phyloP scores from a whole-genome alignment of 768 basidiomycete species.

The Mycena alexandri region DNA sequence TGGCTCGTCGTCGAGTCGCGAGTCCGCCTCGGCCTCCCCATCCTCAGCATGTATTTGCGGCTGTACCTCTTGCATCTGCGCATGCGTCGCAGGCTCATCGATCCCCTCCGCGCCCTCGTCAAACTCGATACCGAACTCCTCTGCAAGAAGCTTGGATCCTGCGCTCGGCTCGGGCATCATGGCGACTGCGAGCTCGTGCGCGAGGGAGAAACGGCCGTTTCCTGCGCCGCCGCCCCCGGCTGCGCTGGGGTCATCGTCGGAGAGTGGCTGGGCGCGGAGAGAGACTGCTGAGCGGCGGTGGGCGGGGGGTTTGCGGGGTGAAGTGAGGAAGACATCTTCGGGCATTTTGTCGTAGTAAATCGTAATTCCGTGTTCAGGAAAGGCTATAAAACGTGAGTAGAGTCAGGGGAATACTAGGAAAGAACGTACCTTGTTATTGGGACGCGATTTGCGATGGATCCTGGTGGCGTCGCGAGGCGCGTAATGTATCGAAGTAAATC shows the following conservation, averaged over 20 bases:
- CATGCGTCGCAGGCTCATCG: constrained; percentile 57
- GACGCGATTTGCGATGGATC: background rate
- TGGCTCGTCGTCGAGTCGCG: too few relatives aligned
- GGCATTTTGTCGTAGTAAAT: constrained; percentile 16
- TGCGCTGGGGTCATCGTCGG: constrained; percentile 53
- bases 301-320: constrained; percentile 35
- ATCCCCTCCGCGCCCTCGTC: constrained; percentile 90
- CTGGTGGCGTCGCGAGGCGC: too few relatives aligned
- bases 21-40: constrained; percentile 16
- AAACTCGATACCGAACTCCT: constrained; percentile 92
- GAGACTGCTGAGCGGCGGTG: constrained; percentile 65
- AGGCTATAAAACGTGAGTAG: too few relatives aligned
- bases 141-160: constrained; percentile 82
- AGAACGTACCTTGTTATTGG: background rate
- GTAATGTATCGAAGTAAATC: too few relatives aligned
- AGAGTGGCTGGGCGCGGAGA: constrained; percentile 51
- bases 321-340: constrained; percentile 37
- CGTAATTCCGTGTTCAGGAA: too few relatives aligned
- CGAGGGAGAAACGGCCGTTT: constrained; percentile 75
- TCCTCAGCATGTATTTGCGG: constrained; percentile 49
- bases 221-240: constrained; percentile 56
- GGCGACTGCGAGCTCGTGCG: constrained; percentile 89
- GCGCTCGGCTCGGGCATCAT: constrained; percentile 89
- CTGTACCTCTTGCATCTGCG: too few relatives aligned
- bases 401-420: too few relatives aligned